Conservation (phyloP, 306 rosid species). For the Alnus glutinosa region DNA sequence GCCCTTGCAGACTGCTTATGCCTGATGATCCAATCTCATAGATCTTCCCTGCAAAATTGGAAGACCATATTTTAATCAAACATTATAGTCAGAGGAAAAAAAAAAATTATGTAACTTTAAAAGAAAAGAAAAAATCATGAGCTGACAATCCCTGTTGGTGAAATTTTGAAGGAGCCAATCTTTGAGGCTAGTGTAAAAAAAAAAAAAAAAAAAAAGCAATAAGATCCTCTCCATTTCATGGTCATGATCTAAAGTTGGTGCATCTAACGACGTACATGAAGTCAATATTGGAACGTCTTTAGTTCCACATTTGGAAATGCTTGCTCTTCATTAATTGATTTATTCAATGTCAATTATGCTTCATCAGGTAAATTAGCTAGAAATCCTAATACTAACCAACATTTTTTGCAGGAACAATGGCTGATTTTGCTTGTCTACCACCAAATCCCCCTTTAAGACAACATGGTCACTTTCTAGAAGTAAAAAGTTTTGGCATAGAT, state of each 20-base stretch:
- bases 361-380: not conserved
- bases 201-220: too few species aligned
- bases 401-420: not conserved
- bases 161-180: not conserved
- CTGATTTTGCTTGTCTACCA: not conserved
- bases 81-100: not conserved
- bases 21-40: slow-evolving; percentile 51
- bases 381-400: not conserved
- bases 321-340: not conserved
- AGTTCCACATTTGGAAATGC: not conserved
- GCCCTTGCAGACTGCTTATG: slow-evolving; percentile 42
- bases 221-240: too few species aligned
- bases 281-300: too few species aligned
- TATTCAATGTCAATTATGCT: not conserved
- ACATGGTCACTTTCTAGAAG: not conserved
- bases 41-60: slow-evolving; percentile 49
- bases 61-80: not conserved
- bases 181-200: not conserved
- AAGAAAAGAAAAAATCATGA: not conserved
- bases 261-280: too few species aligned
- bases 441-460: not conserved
- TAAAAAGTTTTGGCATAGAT: not conserved
- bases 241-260: too few species aligned
- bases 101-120: not conserved
- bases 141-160: not conserved